Evolutionary conservation across 83 land plant species (phyloP).

Genomic region (Thuja plicata): DNA sequence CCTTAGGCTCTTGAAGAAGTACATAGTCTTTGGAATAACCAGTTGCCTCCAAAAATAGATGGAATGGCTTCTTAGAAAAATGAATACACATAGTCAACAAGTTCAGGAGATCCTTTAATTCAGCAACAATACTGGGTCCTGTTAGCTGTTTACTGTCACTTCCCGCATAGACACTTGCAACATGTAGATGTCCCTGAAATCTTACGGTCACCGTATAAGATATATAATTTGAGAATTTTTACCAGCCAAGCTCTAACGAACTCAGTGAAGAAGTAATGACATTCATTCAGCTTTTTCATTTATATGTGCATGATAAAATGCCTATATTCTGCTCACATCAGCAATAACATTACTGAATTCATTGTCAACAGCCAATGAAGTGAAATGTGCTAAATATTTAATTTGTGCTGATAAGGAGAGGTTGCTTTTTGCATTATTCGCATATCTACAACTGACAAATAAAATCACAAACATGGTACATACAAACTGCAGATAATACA

Average conservation of each 20-base stretch:
- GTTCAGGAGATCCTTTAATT: slow-evolving; percentile 65
- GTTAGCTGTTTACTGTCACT: slow-evolving; percentile 58
- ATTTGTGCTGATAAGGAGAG: background rate
- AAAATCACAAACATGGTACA: background rate
- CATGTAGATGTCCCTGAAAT: slow-evolving; percentile 84
- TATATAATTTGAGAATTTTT: background rate
- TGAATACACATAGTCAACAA: slow-evolving; percentile 81
- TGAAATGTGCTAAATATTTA: background rate
- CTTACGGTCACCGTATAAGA: background rate
- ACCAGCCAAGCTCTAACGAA: background rate
- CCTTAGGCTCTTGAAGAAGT: slow-evolving; percentile 91
- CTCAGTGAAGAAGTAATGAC: background rate
- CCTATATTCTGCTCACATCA: background rate
- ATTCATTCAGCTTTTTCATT: background rate
- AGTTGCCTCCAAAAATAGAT: slow-evolving; percentile 76
- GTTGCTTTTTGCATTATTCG: background rate
- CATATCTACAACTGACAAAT: background rate
- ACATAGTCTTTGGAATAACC: slow-evolving; percentile 75
- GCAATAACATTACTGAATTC: background rate
- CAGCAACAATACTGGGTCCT: slow-evolving; percentile 58
- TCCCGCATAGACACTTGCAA: slow-evolving; percentile 70
- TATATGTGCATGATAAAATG: background rate
- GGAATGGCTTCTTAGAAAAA: slow-evolving; percentile 93
- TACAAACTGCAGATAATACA: background rate
- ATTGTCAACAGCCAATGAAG: background rate